Base-by-base conservation (phyloP, 306 rosid genomes). In the Cyamopsis tetragonoloba region DNA sequence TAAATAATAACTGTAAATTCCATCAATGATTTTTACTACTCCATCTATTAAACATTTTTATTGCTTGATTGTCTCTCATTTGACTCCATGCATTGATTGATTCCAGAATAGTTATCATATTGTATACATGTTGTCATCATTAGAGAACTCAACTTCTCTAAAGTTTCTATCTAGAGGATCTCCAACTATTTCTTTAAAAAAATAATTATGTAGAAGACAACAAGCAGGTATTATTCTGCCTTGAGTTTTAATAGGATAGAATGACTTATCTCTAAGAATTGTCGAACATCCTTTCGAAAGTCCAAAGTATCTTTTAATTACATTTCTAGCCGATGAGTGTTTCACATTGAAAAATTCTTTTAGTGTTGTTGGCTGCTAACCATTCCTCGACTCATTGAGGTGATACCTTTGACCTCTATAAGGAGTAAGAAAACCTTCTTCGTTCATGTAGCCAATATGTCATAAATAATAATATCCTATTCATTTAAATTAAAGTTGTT, bases 371-470 rank as follows among this genome's bases (percentile, higher is more conserved):
- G 56, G 39, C 6, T 58, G 31, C 10, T 7, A 42, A 13, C 11
- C 24, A n/a, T 17, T 18, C 5, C 7, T 4, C 48, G 44, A 55
- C n/a, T 69, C 6, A 17, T 10, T 13, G 0, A 69, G 30, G 19
- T 69, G 55, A 31, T 69, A 38, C 6, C 22, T 26, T 69, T 54
- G 51, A 3, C 42, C 43, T 65, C n/a, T n/a, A n/a, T n/a, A n/a
- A n/a, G n/a, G n/a, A n/a, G n/a, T n/a, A n/a, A n/a, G n/a, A n/a
- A n/a, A n/a, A n/a, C n/a, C n/a, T n/a, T n/a, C n/a, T n/a, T n/a
- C n/a, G n/a, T n/a, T n/a, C n/a, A n/a, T n/a, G n/a, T n/a, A n/a
- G n/a, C 41, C 32, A 31, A 1, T 35, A 49, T 66, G 23, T 32
- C 61, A 48, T 18, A 67, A 37, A 23, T 49, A 51, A 23, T 49